These are phyloP conservation scores for Danielozyma ontarioensis DNA, from an alignment of 805 yeast species.

Conservation along the genomic window DNA sequence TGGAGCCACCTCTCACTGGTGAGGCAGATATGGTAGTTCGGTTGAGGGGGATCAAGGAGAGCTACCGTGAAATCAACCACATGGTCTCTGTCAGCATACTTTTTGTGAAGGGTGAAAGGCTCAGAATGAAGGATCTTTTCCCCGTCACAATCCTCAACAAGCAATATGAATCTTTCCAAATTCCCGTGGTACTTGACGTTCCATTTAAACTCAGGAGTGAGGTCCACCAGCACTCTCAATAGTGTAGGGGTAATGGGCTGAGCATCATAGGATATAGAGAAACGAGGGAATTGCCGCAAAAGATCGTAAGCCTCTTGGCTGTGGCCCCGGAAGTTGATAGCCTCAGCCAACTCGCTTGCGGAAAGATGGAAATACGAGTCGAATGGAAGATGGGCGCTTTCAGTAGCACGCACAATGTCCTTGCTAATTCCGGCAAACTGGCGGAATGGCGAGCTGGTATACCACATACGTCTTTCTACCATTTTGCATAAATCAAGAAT, in stretches of 20 bases:
- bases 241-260: constrained; percentile 77
- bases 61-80: constrained; percentile 63
- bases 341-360: constrained; percentile 77
- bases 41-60: constrained; percentile 51
- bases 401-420: constrained; percentile 69
- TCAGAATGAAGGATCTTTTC: constrained; percentile 63
- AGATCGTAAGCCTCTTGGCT: constrained; percentile 58
- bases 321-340: constrained; percentile 63
- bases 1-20: constrained; percentile 86
- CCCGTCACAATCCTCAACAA: constrained; percentile 84
- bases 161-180: constrained; percentile 59
- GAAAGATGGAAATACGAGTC: constrained; percentile 63
- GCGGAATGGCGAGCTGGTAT: constrained; percentile 76
- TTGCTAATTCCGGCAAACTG: constrained; percentile 72
- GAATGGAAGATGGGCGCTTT: constrained; percentile 82
- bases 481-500: constrained; percentile 68
- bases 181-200: constrained; percentile 56
- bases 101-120: constrained; percentile 44
- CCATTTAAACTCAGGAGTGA: constrained; percentile 78
- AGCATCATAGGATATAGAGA: constrained; percentile 52
- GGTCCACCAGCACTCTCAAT: constrained; percentile 59
- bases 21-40: constrained; percentile 67
- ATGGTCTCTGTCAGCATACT: constrained; percentile 50
- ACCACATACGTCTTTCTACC: constrained; percentile 82
- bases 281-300: constrained; percentile 67